Evolutionary conservation across 352 stramenopile genomes (phyloP).

Genomic region (Phytophthora fragariae): DNA sequence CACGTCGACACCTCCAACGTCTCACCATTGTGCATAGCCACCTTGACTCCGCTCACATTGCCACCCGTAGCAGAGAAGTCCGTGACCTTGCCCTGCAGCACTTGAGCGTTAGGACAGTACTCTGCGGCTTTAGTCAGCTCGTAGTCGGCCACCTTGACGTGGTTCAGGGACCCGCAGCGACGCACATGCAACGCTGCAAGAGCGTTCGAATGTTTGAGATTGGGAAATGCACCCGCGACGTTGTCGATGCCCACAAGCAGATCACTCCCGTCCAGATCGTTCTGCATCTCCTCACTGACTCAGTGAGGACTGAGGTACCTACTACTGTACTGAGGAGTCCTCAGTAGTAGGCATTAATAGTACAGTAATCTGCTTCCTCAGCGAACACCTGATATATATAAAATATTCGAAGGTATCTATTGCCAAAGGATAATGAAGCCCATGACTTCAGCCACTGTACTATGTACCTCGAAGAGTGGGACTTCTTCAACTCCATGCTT

Average conservation of each 20-base stretch:
- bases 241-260: conserved; percentile 74
- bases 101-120: conserved; percentile 64
- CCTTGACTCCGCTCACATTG: conserved; percentile 60
- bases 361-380: too few relatives aligned
- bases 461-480: too few relatives aligned
- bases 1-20: conserved; percentile 65
- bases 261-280: conserved; percentile 72
- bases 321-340: too few relatives aligned
- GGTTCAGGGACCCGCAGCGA: conserved; percentile 74
- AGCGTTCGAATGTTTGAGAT: conserved; percentile 65
- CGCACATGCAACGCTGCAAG: conserved; percentile 72
- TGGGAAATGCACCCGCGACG: conserved; percentile 60
- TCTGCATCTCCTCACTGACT: too few relatives aligned
- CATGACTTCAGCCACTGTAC: too few relatives aligned
- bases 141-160: conserved; percentile 74
- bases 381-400: too few relatives aligned
- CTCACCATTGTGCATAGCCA: conserved; percentile 60
- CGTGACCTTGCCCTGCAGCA: conserved; percentile 67
- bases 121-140: conserved; percentile 71
- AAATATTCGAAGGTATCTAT: too few relatives aligned
- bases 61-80: conserved; percentile 63
- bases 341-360: too few relatives aligned
- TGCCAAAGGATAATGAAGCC: too few relatives aligned
- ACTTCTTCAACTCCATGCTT: too few relatives aligned
- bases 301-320: too few relatives aligned